These are phyloP conservation scores for Diaporthe sp. DNA, from an alignment of 2,329 filamentous ascomycete species.

Conservation along the genomic window DNA sequence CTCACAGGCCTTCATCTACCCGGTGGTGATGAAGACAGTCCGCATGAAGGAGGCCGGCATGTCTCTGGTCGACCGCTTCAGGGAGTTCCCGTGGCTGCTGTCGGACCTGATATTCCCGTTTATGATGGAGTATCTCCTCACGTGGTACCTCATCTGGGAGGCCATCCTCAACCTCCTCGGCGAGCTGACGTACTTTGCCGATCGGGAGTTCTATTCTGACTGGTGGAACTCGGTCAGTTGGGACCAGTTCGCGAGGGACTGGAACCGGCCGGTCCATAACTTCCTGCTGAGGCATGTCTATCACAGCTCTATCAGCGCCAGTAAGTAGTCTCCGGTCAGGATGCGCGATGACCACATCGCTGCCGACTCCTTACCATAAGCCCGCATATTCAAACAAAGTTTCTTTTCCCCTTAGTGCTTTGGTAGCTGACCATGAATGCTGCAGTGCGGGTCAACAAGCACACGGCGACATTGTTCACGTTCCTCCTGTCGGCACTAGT, in stretches of 20 bases:
- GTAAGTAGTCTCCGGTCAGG: neutral
- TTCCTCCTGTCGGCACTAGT: conserved; percentile 78
- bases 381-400: neutral
- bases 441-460: conserved; percentile 71
- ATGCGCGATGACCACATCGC: neutral
- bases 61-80: conserved; percentile 68
- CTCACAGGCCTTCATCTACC: conserved; percentile 81
- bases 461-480: conserved; percentile 79
- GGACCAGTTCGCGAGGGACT: conserved; percentile 83
- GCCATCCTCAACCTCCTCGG: conserved; percentile 79
- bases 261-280: conserved; percentile 83
- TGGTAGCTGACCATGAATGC: neutral
- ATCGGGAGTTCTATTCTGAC: conserved; percentile 76
- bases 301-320: conserved; percentile 78
- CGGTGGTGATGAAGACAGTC: conserved; percentile 75
- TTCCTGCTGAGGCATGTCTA: conserved; percentile 84
- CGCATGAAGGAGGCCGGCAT: conserved; percentile 75
- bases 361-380: neutral
- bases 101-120: conserved; percentile 81
- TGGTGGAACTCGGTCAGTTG: conserved; percentile 75
- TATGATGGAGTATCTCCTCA: conserved; percentile 80
- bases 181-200: conserved; percentile 81
- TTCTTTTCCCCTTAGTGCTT: neutral
- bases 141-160: conserved; percentile 87
- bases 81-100: conserved; percentile 79